A percentile compares a stretch with the other conserved stretches of the same genome.
Evolutionary conservation across 2,329 filamentous ascomycete genomes (phyloP).

Genomic region (Fusarium algeriense): DNA sequence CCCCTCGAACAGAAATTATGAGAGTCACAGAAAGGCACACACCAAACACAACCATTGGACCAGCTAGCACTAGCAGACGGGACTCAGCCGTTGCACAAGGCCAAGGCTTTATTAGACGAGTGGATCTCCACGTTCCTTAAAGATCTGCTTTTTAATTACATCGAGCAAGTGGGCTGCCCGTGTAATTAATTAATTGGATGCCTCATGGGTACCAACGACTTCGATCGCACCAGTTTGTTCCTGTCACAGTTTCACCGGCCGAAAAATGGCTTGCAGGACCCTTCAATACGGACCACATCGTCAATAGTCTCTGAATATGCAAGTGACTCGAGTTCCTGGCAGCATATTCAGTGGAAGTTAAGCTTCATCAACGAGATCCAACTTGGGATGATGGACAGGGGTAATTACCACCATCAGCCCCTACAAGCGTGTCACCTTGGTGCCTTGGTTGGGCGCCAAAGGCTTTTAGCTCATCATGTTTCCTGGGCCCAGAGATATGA

Average conservation of each 20-base stretch:
- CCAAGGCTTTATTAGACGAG: constrained; percentile 39
- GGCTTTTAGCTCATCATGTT: constrained; percentile 24
- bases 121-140: constrained; percentile 41
- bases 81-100: constrained; percentile 39
- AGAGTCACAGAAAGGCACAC: constrained; percentile 27
- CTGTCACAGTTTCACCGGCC: background rate
- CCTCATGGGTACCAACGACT: constrained; percentile 13
- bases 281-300: constrained; percentile 1
- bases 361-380: constrained; percentile 28
- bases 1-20: constrained; percentile 27
- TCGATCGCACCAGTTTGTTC: constrained; percentile 14
- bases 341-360: constrained; percentile 11
- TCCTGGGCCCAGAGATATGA: constrained; percentile 5
- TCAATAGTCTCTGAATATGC: constrained; percentile 5
- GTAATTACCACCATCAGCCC: constrained; percentile 29
- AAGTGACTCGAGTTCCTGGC: constrained; percentile 1
- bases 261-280: constrained; percentile 21
- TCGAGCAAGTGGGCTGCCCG: constrained; percentile 34
- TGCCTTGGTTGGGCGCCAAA: constrained; percentile 38
- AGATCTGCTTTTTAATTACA: constrained; percentile 48
- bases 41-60: constrained; percentile 35
- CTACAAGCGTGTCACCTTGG: constrained; percentile 35
- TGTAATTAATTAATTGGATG: constrained; percentile 39
- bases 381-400: constrained; percentile 38
- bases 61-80: constrained; percentile 34